phyloP scores from a whole-genome alignment of 257 asterid species.

The Solanum gandarillasii region DNA sequence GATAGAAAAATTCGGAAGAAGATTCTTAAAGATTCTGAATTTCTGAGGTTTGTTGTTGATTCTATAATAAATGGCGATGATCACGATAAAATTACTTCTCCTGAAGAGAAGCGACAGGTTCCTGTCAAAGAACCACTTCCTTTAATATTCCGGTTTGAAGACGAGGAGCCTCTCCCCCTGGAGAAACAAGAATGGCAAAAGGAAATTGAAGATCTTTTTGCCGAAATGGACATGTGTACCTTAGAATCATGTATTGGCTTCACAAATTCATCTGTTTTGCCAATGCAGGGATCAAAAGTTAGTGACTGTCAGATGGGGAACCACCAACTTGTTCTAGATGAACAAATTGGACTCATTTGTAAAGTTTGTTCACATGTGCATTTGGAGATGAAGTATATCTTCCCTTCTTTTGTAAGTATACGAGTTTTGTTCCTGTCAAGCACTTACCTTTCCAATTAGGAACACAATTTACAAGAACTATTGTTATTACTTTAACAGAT shows the following conservation, averaged over 20 bases:
- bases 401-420: constrained; percentile 55
- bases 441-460: neutral
- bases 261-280: neutral
- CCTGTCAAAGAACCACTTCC: constrained; percentile 15
- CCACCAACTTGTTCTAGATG: constrained; percentile 41
- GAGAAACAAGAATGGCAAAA: constrained; percentile 40
- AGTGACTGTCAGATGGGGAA: constrained; percentile 35
- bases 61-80: constrained; percentile 17
- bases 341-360: constrained; percentile 55
- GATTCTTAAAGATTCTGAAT: neutral
- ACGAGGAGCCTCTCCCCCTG: constrained; percentile 15
- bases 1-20: neutral
- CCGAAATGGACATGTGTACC: constrained; percentile 33
- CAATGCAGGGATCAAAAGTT: neutral
- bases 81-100: constrained; percentile 3
- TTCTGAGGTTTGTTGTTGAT: constrained; percentile 14
- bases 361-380: constrained; percentile 27
- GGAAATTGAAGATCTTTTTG: constrained; percentile 40
- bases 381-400: constrained; percentile 40
- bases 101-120: constrained; percentile 1
- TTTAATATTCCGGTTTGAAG: constrained; percentile 47
- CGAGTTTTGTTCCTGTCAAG: neutral
- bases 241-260: constrained; percentile 14
- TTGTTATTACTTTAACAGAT: neutral
- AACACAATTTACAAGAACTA: neutral